phyloP scores from a whole-genome alignment of 192 early-diverging fungal species.

The Umbelopsis sp. region DNA sequence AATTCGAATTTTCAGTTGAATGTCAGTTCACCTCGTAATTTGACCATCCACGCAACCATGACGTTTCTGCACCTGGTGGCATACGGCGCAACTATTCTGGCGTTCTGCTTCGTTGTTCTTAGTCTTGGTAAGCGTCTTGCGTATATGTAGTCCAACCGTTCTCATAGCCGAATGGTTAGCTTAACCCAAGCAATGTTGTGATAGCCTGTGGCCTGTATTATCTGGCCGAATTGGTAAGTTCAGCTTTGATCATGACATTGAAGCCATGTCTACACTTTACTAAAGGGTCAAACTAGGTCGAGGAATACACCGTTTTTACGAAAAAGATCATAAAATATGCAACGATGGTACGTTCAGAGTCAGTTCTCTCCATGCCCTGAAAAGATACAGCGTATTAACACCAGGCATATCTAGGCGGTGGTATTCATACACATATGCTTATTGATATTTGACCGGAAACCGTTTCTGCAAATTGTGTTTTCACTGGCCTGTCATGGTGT shows the following conservation, averaged over 20 bases:
- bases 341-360: constrained; percentile 47
- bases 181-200: background rate
- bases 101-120: constrained; percentile 57
- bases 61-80: constrained; percentile 51
- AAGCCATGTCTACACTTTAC: constrained; percentile 23
- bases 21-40: no score
- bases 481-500: constrained; percentile 77
- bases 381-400: background rate
- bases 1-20: background rate
- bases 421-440: constrained; percentile 72
- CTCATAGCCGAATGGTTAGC: background rate
- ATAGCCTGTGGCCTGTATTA: constrained; percentile 88
- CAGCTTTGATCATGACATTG: background rate
- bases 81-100: constrained; percentile 51
- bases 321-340: constrained; percentile 72
- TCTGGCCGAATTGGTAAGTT: constrained; percentile 64
- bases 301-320: constrained; percentile 83
- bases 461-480: constrained; percentile 67
- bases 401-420: constrained; percentile 47
- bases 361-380: background rate
- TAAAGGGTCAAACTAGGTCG: constrained; percentile 37
- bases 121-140: constrained; percentile 52
- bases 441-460: constrained; percentile 78
- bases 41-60: constrained; percentile 1
- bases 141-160: background rate